Conservation (phyloP, 163 green algal species). For the Chloromonas sp. region DNA sequence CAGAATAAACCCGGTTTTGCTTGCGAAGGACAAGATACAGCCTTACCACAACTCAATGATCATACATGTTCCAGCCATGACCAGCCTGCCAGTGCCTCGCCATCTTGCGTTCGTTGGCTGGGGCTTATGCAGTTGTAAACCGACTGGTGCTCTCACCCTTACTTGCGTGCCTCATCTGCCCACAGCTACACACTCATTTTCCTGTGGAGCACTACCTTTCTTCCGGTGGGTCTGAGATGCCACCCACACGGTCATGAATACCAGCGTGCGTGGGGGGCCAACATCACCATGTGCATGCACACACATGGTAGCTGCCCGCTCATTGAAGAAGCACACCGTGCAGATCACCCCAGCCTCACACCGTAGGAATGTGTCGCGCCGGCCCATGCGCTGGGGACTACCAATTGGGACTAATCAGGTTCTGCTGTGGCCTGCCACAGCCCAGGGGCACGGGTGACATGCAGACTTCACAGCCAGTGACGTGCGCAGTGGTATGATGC, state of each 20-base stretch:
- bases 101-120: too few species aligned
- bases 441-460: not conserved
- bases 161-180: not conserved
- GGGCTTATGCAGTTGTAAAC: too few species aligned
- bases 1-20: too few species aligned
- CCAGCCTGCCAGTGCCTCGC: too few species aligned
- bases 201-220: not conserved
- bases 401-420: too few species aligned
- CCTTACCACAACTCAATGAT: too few species aligned
- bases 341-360: not conserved
- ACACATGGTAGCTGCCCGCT: not conserved
- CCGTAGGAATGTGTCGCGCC: not conserved
- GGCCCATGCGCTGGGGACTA: not conserved
- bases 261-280: too few species aligned
- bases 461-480: not conserved
- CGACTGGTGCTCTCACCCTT: not conserved
- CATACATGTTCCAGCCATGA: too few species aligned
- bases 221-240: not conserved
- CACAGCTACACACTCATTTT: not conserved
- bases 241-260: not conserved
- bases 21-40: too few species aligned
- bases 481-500: not conserved
- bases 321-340: not conserved
- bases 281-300: too few species aligned
- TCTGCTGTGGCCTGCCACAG: not conserved